These are phyloP conservation scores for Torulaspora gathmanii DNA, from an alignment of 805 yeast genomes.

Conservation along the genomic window DNA sequence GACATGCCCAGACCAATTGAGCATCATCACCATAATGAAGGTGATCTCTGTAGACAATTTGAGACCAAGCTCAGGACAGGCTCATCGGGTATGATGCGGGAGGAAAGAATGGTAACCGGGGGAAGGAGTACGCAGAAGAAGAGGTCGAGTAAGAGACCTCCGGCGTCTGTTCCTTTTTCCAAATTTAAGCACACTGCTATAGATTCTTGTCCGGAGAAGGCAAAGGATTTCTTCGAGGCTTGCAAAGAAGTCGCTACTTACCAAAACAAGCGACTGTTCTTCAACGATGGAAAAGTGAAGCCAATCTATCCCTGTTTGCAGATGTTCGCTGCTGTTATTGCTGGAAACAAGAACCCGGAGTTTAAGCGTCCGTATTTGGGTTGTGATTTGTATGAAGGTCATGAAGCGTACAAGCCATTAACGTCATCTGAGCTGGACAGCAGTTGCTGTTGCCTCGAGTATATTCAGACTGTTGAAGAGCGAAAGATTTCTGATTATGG, in stretches of 20 bases:
- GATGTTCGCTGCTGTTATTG: slow-evolving; percentile 12
- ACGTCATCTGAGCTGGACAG: slow-evolving; percentile 19
- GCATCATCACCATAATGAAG: too few relatives aligned
- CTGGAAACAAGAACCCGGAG: slow-evolving; percentile 3
- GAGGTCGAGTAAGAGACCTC: background rate
- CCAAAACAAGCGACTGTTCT: slow-evolving; percentile 7
- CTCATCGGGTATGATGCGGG: background rate
- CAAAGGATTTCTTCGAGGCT: slow-evolving; percentile 16
- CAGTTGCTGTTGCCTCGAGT: slow-evolving; percentile 22
- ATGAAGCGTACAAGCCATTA: slow-evolving; percentile 22
- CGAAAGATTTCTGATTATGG: slow-evolving; percentile 2
- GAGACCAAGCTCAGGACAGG: background rate
- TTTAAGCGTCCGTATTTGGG: slow-evolving; percentile 22
- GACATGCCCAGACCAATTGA: too few relatives aligned
- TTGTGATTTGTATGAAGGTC: slow-evolving; percentile 21
- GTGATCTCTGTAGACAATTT: too few relatives aligned
- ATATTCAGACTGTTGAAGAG: slow-evolving; percentile 13
- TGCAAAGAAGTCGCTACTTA: slow-evolving; percentile 22
- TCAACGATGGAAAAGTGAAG: background rate
- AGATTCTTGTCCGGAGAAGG: slow-evolving; percentile 7
- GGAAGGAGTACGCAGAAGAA: background rate
- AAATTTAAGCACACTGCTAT: slow-evolving; percentile 11
- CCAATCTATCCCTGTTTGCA: slow-evolving; percentile 14
- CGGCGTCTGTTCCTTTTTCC: slow-evolving; percentile 1
- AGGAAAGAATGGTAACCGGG: background rate